These are phyloP conservation scores for Penicillium sp. DNA, from an alignment of 2,329 filamentous ascomycete genomes.

Conservation along the genomic window DNA sequence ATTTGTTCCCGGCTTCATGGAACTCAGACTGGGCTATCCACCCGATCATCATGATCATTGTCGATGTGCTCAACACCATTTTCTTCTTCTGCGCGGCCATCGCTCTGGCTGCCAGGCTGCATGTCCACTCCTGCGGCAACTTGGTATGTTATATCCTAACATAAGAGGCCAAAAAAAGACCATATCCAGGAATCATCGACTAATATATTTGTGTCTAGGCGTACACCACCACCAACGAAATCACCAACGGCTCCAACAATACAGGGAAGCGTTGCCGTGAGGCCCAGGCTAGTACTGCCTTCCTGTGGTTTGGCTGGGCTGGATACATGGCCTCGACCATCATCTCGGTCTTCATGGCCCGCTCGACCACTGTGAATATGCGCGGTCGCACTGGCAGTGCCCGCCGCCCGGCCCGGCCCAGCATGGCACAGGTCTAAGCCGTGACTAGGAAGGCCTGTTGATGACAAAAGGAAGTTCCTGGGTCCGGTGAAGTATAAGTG, in stretches of 20 bases:
- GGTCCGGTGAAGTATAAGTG: background rate
- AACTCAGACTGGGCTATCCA: conserved; percentile 42
- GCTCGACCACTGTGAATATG: conserved; percentile 34
- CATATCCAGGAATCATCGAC: background rate
- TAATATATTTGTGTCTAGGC: conserved; percentile 25
- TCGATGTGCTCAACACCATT: conserved; percentile 50
- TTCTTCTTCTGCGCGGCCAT: conserved; percentile 52
- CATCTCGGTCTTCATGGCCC: conserved; percentile 40
- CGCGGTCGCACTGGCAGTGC: conserved; percentile 32
- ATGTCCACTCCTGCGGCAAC: conserved; percentile 48
- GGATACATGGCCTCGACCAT: conserved; percentile 44
- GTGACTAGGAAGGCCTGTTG: background rate
- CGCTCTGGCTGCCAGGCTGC: conserved; percentile 49
- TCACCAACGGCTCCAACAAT: conserved; percentile 45
- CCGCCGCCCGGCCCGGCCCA: conserved; percentile 35
- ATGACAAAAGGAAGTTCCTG: background rate
- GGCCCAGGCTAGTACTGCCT: conserved; percentile 52
- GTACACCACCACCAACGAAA: conserved; percentile 45
- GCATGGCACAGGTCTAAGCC: conserved; percentile 48
- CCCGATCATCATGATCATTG: conserved; percentile 43
- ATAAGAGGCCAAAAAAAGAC: background rate
- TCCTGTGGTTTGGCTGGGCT: conserved; percentile 54
- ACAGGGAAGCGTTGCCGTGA: conserved; percentile 49
- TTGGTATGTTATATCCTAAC: conserved; percentile 36
- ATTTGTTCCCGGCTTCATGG: conserved; percentile 47